Evolutionary conservation across 257 asterid genomes (phyloP).

Genomic region (Solanum clarkiae): DNA sequence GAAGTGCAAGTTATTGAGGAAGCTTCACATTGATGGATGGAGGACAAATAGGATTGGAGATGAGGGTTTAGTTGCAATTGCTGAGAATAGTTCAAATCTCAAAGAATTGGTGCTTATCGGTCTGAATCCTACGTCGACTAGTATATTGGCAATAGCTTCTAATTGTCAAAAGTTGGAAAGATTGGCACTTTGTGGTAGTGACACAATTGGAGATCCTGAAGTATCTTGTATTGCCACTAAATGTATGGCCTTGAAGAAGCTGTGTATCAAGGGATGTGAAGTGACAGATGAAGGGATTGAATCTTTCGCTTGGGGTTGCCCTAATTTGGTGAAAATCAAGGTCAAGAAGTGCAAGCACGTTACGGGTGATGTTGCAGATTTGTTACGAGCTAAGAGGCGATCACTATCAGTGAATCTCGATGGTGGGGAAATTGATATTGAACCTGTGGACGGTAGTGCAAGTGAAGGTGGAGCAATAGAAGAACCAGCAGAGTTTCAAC

Average conservation of each 20-base stretch:
- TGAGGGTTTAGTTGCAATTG: conserved; percentile 55
- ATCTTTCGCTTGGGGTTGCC: conserved; percentile 76
- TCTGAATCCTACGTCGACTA: conserved; percentile 50
- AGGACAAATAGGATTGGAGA: conserved; percentile 80
- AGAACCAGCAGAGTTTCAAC: conserved; percentile 37
- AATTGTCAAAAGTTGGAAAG: conserved; percentile 70
- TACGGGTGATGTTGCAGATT: conserved; percentile 45
- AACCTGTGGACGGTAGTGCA: conserved; percentile 36
- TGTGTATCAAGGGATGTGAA: conserved; percentile 73
- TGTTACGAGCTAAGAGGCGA: conserved; percentile 54
- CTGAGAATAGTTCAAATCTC: conserved; percentile 49
- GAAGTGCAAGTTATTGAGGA: conserved; percentile 66
- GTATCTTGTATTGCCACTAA: conserved; percentile 57
- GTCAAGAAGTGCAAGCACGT: conserved; percentile 78
- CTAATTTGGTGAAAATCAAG: conserved; percentile 77
- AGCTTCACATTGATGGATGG: conserved; percentile 92
- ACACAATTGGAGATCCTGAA: conserved; percentile 72
- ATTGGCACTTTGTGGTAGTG: conserved; percentile 89
- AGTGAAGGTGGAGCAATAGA: conserved; percentile 43
- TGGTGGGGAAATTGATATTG: conserved; percentile 53
- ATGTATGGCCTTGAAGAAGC: conserved; percentile 62
- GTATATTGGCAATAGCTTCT: conserved; percentile 52
- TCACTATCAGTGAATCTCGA: conserved; percentile 54
- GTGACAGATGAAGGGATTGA: conserved; percentile 68
- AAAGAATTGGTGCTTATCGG: conserved; percentile 82